Conservation (phyloP, 495 filamentous ascomycete species). For the Gamarada debralockiae region DNA sequence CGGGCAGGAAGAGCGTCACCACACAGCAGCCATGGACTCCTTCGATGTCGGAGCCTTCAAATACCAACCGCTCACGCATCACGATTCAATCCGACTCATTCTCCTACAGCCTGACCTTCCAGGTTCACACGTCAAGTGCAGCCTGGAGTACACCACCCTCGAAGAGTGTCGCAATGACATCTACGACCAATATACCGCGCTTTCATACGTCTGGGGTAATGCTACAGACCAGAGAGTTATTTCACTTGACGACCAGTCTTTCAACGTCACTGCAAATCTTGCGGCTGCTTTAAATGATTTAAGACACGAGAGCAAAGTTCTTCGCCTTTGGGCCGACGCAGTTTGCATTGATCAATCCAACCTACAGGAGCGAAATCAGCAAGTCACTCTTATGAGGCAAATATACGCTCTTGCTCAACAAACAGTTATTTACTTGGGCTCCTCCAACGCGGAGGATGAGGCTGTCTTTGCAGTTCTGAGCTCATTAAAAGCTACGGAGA, state of each 20-base stretch:
- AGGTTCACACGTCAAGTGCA: slow-evolving; percentile 7
- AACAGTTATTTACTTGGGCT: slow-evolving; percentile 8
- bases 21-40: too few relatives aligned
- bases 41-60: not conserved
- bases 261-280: not conserved
- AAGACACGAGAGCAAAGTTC: not conserved
- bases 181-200: slow-evolving; percentile 18
- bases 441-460: not conserved
- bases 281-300: not conserved
- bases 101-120: slow-evolving; percentile 2
- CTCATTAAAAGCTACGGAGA: not conserved
- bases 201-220: slow-evolving; percentile 27
- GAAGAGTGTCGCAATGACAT: slow-evolving; percentile 6
- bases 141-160: slow-evolving; percentile 16
- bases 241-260: not conserved
- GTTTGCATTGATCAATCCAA: slow-evolving; percentile 27
- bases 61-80: not conserved
- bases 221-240: not conserved
- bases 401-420: slow-evolving; percentile 20
- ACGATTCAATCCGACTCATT: slow-evolving; percentile 15
- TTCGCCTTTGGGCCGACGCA: too few relatives aligned
- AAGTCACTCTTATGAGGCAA: slow-evolving; percentile 23
- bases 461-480: not conserved
- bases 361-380: slow-evolving; percentile 15
- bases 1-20: too few relatives aligned